These are phyloP conservation scores for Fusarium luffae DNA, from an alignment of 2,329 filamentous ascomycete genomes.

Conservation along the genomic window DNA sequence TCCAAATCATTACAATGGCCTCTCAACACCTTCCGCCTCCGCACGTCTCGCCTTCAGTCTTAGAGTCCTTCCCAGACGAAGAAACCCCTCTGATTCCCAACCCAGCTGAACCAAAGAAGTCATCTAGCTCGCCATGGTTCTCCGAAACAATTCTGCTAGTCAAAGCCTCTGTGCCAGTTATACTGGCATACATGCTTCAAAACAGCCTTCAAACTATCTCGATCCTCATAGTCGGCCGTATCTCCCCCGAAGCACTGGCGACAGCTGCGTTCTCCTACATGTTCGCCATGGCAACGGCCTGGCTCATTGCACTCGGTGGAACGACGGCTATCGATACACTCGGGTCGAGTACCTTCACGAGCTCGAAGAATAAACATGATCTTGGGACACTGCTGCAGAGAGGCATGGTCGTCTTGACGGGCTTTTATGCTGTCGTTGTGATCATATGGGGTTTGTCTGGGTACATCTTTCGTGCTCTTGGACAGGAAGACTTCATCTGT, in stretches of 20 bases:
- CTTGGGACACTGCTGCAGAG: conserved; percentile 83
- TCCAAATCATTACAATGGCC: not conserved
- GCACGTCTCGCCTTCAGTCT: accelerated
- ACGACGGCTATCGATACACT: conserved; percentile 89
- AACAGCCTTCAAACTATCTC: conserved; percentile 87
- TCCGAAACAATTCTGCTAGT: conserved; percentile 61
- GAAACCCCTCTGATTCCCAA: conserved; percentile 38
- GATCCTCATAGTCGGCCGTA: conserved; percentile 81
- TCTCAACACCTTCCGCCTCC: accelerated
- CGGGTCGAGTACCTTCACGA: conserved; percentile 84
- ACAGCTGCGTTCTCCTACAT: conserved; percentile 90
- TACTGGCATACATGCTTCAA: conserved; percentile 85
- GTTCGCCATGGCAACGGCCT: conserved; percentile 91
- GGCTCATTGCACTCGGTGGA: conserved; percentile 86
- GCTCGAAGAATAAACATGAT: conserved; percentile 80
- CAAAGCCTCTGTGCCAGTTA: conserved; percentile 78
- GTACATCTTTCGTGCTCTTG: conserved; percentile 77
- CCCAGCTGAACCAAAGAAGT: too few species aligned
- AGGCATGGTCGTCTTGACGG: conserved; percentile 75
- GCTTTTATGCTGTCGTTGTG: conserved; percentile 81
- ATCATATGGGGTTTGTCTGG: too few species aligned
- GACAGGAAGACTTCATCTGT: conserved; percentile 82
- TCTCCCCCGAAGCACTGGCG: conserved; percentile 82
- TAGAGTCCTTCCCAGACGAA: conserved; percentile 31
- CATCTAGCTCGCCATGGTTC: conserved; percentile 34